Evolutionary conservation across 1,284 basidiomycete species (phyloP), one percentile per base, ranked within the genome.

Genomic region (Gastroboletus turbinatus): DNA sequence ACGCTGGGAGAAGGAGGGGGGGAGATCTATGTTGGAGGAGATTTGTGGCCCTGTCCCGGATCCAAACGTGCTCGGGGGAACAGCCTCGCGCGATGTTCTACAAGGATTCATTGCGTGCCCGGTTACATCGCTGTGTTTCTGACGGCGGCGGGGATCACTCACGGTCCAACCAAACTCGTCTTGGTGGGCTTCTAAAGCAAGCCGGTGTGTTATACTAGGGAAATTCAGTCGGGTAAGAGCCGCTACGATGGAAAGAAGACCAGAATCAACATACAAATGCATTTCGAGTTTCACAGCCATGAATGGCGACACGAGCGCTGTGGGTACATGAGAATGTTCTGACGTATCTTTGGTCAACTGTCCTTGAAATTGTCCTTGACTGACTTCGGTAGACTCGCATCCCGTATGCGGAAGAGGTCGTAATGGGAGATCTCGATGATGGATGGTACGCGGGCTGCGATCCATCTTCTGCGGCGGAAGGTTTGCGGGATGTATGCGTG

Each of bases 191-290:
- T 33, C 49, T 19, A 23, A 52, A 23, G 21, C 42, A 19, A 17
- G 9, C n/a, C 27, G 8, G 13, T 14, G 33, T 35, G 30, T 44
- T 21, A 45, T 10, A 10, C 33, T 9, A 2, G 21, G 46, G 6
- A 3, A 5, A 21, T 27, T 44, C 36, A 14, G n/a, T 49, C 46
- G 62, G 56, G 4, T 43, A 51, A 59, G 39, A 10, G 23, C 55
- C 36, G 39, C 25, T 38, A n/a, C 40, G 19, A 32, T 25, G 19
- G 10, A 42, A 48, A 25, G 4, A 14, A 13, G 10, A 46, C 44
- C 39, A 29, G 16, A 40, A 32, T 14, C 25, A 14, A 46, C 59
- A 9, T 33, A 53, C 38, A 17, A 9, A 11, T 23, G 13, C 1
- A 32, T 6, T 9, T 16, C 35, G 19, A 11, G 17, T 6, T 17